phyloP scores from a whole-genome alignment of 306 rosid species.

The Inga laurina region DNA sequence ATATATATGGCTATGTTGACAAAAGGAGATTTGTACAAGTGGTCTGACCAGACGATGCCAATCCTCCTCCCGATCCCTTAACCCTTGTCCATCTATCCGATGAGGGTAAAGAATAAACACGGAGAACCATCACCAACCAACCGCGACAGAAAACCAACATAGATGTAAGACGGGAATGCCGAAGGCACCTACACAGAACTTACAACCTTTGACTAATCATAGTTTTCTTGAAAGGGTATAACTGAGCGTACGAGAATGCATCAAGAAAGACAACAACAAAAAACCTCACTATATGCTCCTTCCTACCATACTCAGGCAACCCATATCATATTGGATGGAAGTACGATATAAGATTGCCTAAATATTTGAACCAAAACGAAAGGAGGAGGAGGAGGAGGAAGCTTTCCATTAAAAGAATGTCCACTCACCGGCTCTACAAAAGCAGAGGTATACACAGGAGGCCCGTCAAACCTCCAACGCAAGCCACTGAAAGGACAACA shows the following conservation, averaged over 20 bases:
- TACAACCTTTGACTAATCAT: neutral
- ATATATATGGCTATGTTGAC: neutral
- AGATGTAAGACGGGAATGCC: neutral
- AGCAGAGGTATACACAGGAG: slow-evolving; percentile 16
- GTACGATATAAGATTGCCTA: slow-evolving; percentile 13
- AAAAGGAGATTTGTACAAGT: neutral
- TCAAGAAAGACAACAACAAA: neutral
- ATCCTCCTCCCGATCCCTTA: neutral
- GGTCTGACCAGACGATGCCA: neutral
- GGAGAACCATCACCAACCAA: neutral
- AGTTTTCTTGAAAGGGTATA: neutral
- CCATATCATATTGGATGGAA: neutral
- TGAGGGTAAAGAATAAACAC: neutral
- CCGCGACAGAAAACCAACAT: neutral
- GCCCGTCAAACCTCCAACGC: slow-evolving; percentile 28
- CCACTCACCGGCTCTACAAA: slow-evolving; percentile 31
- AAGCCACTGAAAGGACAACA: slow-evolving; percentile 13
- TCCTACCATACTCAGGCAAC: neutral
- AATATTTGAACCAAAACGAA: neutral
- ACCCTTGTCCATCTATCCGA: neutral
- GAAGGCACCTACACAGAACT: neutral
- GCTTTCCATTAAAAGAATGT: slow-evolving; percentile 19
- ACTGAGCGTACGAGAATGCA: neutral
- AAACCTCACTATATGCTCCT: neutral
- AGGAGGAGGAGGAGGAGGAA: neutral